phyloP scores from a whole-genome alignment of 2,329 filamentous ascomycete species.

The Fusarium decemcellulare region DNA sequence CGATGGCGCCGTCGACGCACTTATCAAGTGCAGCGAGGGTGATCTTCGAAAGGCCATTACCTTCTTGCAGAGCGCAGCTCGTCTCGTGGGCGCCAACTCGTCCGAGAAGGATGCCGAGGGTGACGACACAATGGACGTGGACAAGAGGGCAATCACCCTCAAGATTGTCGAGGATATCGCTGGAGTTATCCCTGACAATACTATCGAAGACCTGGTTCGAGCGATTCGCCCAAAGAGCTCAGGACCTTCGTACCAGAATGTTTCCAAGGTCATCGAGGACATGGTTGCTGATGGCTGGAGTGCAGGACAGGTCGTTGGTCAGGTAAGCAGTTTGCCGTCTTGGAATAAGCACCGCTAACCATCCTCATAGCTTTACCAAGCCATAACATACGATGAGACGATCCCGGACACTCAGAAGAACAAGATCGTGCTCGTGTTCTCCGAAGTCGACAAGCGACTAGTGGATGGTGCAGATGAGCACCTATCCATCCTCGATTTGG shows the following conservation, averaged over 20 bases:
- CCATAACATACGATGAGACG: slow-evolving; percentile 85
- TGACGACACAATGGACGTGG: slow-evolving; percentile 74
- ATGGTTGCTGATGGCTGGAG: slow-evolving; percentile 98
- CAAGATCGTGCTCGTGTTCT: slow-evolving; percentile 89
- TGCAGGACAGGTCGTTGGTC: slow-evolving; percentile 86
- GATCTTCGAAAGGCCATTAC: slow-evolving; percentile 98
- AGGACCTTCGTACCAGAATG: slow-evolving; percentile 76
- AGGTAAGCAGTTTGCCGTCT: slow-evolving; percentile 65
- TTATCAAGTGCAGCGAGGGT: slow-evolving; percentile 91
- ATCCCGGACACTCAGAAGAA: slow-evolving; percentile 91
- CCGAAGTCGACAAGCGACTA: slow-evolving; percentile 92
- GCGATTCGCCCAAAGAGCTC: slow-evolving; percentile 82
- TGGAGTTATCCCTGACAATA: slow-evolving; percentile 86
- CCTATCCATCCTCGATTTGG: slow-evolving; percentile 87
- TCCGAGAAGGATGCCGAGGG: slow-evolving; percentile 63
- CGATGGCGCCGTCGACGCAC: slow-evolving; percentile 83
- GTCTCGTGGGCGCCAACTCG: slow-evolving; percentile 80
- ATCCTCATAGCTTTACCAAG: slow-evolving; percentile 79
- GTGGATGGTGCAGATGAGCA: slow-evolving; percentile 98
- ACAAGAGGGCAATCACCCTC: slow-evolving; percentile 77
- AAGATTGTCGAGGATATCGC: slow-evolving; percentile 94
- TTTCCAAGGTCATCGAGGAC: slow-evolving; percentile 87
- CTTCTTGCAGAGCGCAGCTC: slow-evolving; percentile 93
- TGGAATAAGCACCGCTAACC: slow-evolving; percentile 18
- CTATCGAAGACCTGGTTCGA: slow-evolving; percentile 78